Evolutionary conservation across 176 grass and related monocot species (phyloP).

Genomic region (Elaeis guineensis): DNA sequence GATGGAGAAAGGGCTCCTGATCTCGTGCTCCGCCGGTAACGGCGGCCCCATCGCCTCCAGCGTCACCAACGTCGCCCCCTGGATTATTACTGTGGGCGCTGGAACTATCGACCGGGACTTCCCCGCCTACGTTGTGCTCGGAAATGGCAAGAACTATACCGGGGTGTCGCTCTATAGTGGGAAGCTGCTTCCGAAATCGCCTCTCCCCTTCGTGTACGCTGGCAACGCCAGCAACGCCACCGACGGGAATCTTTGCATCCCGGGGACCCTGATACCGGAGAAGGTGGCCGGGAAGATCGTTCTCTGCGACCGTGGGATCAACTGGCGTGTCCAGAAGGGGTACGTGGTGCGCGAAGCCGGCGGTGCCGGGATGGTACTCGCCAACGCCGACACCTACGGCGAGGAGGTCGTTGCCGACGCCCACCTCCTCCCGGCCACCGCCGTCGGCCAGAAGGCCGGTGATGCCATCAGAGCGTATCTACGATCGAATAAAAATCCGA

Average conservation of each 20-base stretch:
- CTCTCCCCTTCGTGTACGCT: conserved; percentile 61
- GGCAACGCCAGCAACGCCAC: conserved; percentile 75
- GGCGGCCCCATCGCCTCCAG: conserved; percentile 52
- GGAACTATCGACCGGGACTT: conserved; percentile 88
- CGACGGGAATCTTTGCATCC: conserved; percentile 77
- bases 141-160: conserved; percentile 60
- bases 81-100: conserved; percentile 91
- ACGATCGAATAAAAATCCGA: conserved; percentile 50
- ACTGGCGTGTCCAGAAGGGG: conserved; percentile 74
- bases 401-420: conserved; percentile 91
- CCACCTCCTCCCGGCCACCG: conserved; percentile 62
- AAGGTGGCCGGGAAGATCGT: conserved; percentile 96
- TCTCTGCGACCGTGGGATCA: conserved; percentile 82
- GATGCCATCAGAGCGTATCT: conserved; percentile 53
- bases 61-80: conserved; percentile 81
- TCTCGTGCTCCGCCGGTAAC: conserved; percentile 83
- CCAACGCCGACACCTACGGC: conserved; percentile 70
- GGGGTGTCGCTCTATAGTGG: conserved; percentile 83
- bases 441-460: conserved; percentile 61
- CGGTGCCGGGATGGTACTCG: conserved; percentile 76
- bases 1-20: conserved; percentile 77
- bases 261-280: conserved; percentile 61
- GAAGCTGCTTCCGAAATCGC: conserved; percentile 37
- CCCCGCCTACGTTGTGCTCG: conserved; percentile 53
- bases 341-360: conserved; percentile 72